Evolutionary conservation across 345 rosid genomes (phyloP).

Genomic region (Populus nigra): DNA sequence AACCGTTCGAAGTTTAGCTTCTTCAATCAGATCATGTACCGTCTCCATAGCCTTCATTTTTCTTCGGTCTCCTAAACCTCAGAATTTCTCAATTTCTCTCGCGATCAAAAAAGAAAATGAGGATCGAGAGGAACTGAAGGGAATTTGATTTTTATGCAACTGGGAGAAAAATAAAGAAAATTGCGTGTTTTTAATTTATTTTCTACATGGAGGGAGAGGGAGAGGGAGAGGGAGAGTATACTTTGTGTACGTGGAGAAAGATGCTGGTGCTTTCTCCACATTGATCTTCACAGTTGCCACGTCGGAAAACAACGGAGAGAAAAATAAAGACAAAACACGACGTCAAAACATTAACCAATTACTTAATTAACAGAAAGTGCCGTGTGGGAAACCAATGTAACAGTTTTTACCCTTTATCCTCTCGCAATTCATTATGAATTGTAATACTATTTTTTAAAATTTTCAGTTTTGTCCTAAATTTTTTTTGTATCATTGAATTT

Average conservation of each 20-base stretch:
- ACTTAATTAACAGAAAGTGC: too few relatives aligned
- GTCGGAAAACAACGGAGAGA: background rate
- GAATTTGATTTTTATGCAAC: background rate
- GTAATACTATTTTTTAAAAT: too few relatives aligned
- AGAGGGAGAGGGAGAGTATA: too few relatives aligned
- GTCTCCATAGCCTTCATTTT: constrained; percentile 74
- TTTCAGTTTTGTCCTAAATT: too few relatives aligned
- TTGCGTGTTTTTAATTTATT: too few relatives aligned
- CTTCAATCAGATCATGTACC: constrained; percentile 93
- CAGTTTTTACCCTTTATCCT: too few relatives aligned
- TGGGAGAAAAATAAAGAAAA: background rate
- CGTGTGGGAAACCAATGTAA: too few relatives aligned
- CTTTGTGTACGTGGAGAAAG: background rate
- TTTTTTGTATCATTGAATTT: too few relatives aligned
- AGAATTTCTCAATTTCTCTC: background rate
- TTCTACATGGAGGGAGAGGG: too few relatives aligned
- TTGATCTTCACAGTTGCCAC: background rate
- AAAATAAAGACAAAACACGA: too few relatives aligned
- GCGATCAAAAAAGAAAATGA: background rate
- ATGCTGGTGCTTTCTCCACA: background rate
- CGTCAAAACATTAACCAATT: too few relatives aligned
- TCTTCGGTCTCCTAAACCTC: constrained; percentile 7
- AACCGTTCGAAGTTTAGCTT: constrained; percentile 76
- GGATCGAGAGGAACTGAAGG: background rate
- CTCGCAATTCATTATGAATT: too few relatives aligned